Evolutionary conservation across 345 rosid genomes (phyloP), one percentile per base, ranked within the genome.

Genomic region (Melaleuca quinquenervia): DNA sequence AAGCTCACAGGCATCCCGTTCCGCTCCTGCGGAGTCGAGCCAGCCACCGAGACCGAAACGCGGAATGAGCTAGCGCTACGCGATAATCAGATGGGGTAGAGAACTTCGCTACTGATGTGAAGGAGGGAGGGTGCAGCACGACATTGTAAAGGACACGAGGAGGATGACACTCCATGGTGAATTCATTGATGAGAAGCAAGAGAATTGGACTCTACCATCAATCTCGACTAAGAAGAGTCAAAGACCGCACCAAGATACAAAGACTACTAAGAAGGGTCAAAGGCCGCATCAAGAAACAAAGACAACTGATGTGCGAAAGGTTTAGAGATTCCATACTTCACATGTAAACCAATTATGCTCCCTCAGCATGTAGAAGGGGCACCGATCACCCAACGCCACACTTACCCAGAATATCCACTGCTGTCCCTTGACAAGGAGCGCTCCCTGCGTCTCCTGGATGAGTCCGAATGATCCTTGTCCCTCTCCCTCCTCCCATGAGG

Each of bases 381-480:
- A 18, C 32, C 48, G 4, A 36, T 36, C 78, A 70, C 48, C 36
- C 24, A 70, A 70, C 48, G 32, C 78, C 78, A 2, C 78, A 11
- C 78, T 70, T 3, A 70, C 18, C 78, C 36, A 70, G 78, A 32
- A 82, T 45, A 51, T 32, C 45, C 60, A 5, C 84, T 16, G 16
- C 29, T 52, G 48, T 83, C 54, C 29, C 84, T 20, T 2, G 87
- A 85, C 18, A 52, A 49, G 60, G 84, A 76, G 58, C 86, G 76
- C 41, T 90, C 93, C 88, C 90, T 74, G 84, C 83, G 93, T 41
- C 93, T 89, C 89, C 86, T 90, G 54, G 87, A 27, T 2, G 91
- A 85, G 86, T 91, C 92, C 29, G 88, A 82, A 26, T 82, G 64
- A 84, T 87, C 89, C 44, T 83, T 64, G 83, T 89, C 92, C 84